These are phyloP conservation scores for Trametes sanguinea DNA, from an alignment of 768 basidiomycete species.

Conservation along the genomic window DNA sequence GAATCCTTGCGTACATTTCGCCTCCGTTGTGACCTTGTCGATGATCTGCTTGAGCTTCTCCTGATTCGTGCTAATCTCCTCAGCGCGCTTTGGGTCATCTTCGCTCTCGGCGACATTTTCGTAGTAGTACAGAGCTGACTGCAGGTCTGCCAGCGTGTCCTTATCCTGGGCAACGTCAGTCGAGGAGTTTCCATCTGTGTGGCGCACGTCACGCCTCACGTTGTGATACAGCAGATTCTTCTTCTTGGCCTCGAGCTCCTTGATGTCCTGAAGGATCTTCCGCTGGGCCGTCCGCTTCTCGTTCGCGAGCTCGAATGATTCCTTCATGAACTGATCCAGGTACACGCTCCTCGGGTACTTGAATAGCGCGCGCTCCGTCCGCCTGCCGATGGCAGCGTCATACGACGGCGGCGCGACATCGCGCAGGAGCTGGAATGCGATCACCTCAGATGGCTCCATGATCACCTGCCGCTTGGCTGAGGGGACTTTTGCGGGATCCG, in stretches of 20 bases:
- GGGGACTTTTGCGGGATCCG: conserved; percentile 27
- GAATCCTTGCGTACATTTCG: conserved; percentile 47
- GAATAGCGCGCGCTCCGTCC: conserved; percentile 42
- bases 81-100: conserved; percentile 49
- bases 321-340: conserved; percentile 69
- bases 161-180: conserved; percentile 45
- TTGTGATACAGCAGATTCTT: conserved; percentile 53
- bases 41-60: conserved; percentile 56
- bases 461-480: conserved; percentile 56
- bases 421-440: conserved; percentile 55
- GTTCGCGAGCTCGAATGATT: conserved; percentile 50
- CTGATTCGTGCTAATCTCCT: conserved; percentile 44
- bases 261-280: conserved; percentile 50
- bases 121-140: conserved; percentile 67
- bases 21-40: conserved; percentile 50
- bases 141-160: conserved; percentile 64
- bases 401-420: conserved; percentile 26
- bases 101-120: conserved; percentile 60
- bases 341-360: conserved; percentile 66
- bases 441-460: conserved; percentile 60
- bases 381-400: conserved; percentile 22
- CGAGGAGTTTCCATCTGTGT: background rate
- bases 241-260: conserved; percentile 47
- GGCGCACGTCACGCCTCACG: conserved; percentile 41
- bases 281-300: conserved; percentile 38